Base-by-base conservation (phyloP, 192 early-diverging fungal species). In the Mortierella antarctica region DNA sequence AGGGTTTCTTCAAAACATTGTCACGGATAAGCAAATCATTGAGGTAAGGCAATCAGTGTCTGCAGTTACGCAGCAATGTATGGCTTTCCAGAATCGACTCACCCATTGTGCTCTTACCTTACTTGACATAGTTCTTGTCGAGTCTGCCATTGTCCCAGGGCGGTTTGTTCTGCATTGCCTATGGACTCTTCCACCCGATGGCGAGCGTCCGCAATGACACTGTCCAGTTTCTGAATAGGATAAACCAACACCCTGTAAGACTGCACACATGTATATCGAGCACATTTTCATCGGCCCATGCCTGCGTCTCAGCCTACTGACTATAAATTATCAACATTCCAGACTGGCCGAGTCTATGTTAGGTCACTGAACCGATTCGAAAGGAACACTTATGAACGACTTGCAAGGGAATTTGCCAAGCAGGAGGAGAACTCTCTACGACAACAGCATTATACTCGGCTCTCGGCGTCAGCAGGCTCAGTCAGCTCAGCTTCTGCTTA, bases 121-220 rank as follows among this genome's bases (percentile, higher is more conserved):
- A 17, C 21, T 52, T 42, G 15, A 3, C 45, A 13, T 41, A 89
- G 89, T 87, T 94, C 71, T 62, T 97, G 59, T 88, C 93, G 0
- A 83, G 87, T 66, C 71, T 95, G 39, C 94, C 95, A 39, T 90
- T 94, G 57, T 89, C 89, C 60, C 89, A 93, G 72, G 96, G 95
- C 14, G 94, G 95, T 13, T 74, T 95, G 57, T 88, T 91, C 62
- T 93, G 93, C 48, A 71, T 97, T n/a, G 92, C 92, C 17, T 84
- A 88, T 45, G 96, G 96, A 7, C 85, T 96, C 55, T 95, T 94
- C 78, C 92, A 94, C 69, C 91, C 91, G 7, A 84, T 91, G 20
- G 82, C 86, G 15, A 87, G 83, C 20, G 92, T 95, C 13, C 82
- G 94, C 42, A 63, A 85, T 20, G 89, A 93, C 51, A 90, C 93